Conservation (phyloP, 2,329 filamentous ascomycete genomes). For the Teratosphaeria destructans region DNA sequence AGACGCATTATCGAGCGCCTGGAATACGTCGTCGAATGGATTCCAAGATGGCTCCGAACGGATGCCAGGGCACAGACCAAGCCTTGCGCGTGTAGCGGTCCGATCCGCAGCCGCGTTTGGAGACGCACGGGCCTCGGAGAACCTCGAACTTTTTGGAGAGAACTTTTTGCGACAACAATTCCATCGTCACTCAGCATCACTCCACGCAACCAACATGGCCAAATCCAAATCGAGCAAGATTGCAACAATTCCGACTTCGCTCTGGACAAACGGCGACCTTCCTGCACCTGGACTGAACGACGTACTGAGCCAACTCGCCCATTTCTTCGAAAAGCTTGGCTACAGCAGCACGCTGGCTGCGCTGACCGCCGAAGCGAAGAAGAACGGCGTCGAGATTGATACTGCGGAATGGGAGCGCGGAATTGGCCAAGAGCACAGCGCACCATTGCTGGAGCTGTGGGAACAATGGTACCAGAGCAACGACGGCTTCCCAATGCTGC, state of each 20-base stretch:
- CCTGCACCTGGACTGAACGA: slow-evolving; percentile 4
- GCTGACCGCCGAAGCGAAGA: slow-evolving; percentile 22
- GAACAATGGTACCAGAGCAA: slow-evolving; percentile 14
- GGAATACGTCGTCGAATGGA: too few relatives aligned
- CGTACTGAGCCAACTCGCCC: slow-evolving; percentile 17
- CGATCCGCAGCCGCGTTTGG: too few relatives aligned
- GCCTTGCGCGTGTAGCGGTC: too few relatives aligned
- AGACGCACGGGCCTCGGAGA: background rate
- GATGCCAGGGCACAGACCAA: too few relatives aligned
- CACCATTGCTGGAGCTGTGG: slow-evolving; percentile 16
- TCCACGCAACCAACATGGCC: background rate
- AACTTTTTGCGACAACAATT: background rate
- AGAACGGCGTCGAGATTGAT: slow-evolving; percentile 18
- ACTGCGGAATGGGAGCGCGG: slow-evolving; percentile 11
- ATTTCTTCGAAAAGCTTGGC: slow-evolving; percentile 22
- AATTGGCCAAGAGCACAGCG: slow-evolving; percentile 10
- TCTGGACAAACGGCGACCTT: slow-evolving; percentile 1
- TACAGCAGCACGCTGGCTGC: slow-evolving; percentile 22
- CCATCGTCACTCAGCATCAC: background rate
- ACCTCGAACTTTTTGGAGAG: background rate
- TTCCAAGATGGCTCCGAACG: too few relatives aligned
- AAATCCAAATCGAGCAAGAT: background rate
- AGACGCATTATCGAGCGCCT: too few relatives aligned
- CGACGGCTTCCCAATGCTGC: slow-evolving; percentile 9
- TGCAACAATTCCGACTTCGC: background rate